phyloP scores from a whole-genome alignment of 257 asterid genomes.

The Voacanga thouarsii region DNA sequence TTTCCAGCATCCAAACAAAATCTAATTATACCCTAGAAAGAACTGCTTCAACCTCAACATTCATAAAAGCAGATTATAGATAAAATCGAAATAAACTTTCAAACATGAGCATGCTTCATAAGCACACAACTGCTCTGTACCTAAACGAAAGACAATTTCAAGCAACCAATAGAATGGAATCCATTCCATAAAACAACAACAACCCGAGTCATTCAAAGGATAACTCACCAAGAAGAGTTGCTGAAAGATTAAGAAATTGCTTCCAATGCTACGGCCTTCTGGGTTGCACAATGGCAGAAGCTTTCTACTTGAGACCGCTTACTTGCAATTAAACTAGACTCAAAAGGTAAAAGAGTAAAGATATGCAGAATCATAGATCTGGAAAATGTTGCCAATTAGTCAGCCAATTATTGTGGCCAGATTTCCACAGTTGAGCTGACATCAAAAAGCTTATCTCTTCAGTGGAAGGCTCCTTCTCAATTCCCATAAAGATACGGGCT shows the following conservation, averaged over 20 bases:
- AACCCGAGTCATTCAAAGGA: not conserved
- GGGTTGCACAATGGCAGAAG: not conserved
- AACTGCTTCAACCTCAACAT: not conserved
- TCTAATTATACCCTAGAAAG: not conserved
- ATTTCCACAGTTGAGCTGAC: no score
- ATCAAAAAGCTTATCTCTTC: no score
- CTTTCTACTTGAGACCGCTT: not conserved
- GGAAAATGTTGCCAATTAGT: not conserved
- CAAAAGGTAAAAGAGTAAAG: not conserved
- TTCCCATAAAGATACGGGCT: no score
- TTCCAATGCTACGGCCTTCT: not conserved
- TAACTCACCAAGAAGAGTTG: not conserved
- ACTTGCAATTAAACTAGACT: not conserved
- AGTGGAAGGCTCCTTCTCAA: no score
- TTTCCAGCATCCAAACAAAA: not conserved
- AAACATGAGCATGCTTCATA: not conserved
- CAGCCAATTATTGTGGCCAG: not conserved
- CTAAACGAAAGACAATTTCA: not conserved
- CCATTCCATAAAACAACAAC: not conserved
- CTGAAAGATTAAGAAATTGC: not conserved
- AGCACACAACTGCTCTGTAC: not conserved
- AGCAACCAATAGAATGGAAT: not conserved
- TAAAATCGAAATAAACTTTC: not conserved
- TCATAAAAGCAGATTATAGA: not conserved
- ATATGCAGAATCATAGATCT: not conserved